Evolutionary conservation across 129 eudicot genomes (phyloP).

Genomic region (Solidago caesia): DNA sequence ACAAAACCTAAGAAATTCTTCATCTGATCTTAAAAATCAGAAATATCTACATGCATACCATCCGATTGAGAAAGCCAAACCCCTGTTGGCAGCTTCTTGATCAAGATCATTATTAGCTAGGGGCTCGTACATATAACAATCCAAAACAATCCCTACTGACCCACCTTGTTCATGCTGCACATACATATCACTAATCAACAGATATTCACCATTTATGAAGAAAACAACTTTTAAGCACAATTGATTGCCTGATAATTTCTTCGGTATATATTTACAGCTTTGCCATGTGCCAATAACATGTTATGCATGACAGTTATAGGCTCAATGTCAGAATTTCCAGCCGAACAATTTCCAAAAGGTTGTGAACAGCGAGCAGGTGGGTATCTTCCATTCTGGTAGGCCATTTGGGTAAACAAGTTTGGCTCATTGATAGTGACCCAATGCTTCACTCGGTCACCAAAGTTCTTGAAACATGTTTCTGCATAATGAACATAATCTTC

Average conservation of each 20-base stretch:
- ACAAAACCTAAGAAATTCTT: not conserved
- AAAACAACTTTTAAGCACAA: slow-evolving; percentile 15
- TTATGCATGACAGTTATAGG: slow-evolving; percentile 72
- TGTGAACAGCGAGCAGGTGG: slow-evolving; percentile 82
- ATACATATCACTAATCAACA: slow-evolving; percentile 16
- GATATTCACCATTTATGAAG: slow-evolving; percentile 2
- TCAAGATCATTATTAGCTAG: slow-evolving; percentile 43
- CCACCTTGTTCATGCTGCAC: slow-evolving; percentile 67
- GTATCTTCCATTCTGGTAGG: slow-evolving; percentile 41
- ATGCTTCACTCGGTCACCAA: slow-evolving; percentile 82
- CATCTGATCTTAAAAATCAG: not conserved
- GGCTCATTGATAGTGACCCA: slow-evolving; percentile 87
- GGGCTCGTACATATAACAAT: slow-evolving; percentile 49
- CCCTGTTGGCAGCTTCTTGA: slow-evolving; percentile 64
- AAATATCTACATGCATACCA: slow-evolving; percentile 46
- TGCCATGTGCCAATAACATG: slow-evolving; percentile 81
- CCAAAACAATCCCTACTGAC: slow-evolving; percentile 45
- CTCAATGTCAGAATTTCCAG: slow-evolving; percentile 74
- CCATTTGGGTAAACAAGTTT: slow-evolving; percentile 54
- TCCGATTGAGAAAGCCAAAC: slow-evolving; percentile 56
- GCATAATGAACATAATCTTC: slow-evolving; percentile 76
- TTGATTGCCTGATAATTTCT: slow-evolving; percentile 47
- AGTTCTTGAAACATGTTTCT: slow-evolving; percentile 60
- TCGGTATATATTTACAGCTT: slow-evolving; percentile 60
- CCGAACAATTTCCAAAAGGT: slow-evolving; percentile 69